Percentiles rank a stretch among this genome's conserved stretches.
Conservation (phyloP, 768 basidiomycete species). For the Tulasnella sp. region DNA sequence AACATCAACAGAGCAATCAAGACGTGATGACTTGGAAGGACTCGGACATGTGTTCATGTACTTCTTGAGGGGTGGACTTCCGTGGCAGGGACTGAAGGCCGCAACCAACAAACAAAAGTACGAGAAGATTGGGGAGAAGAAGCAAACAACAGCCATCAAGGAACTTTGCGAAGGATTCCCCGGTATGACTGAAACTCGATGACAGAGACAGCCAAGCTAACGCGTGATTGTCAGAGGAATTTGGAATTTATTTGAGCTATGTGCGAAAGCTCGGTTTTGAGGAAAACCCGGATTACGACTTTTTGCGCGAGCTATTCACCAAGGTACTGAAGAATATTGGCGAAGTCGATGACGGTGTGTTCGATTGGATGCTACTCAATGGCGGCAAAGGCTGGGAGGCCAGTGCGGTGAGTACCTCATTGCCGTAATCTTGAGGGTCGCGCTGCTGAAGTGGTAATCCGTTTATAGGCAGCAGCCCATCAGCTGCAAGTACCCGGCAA, state of each 20-base stretch:
- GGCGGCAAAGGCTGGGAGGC: conserved; percentile 94
- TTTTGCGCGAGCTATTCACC: conserved; percentile 87
- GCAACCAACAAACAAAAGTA: conserved; percentile 99
- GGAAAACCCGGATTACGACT: conserved; percentile 96
- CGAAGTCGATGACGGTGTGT: conserved; percentile 88
- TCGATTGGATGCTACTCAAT: conserved; percentile 94
- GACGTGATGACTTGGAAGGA: conserved; percentile 94
- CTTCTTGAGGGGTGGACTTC: conserved; percentile 90
- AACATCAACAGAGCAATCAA: conserved; percentile 70
- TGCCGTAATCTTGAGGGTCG: neutral
- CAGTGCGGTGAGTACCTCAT: conserved; percentile 10
- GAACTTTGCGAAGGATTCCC: conserved; percentile 98
- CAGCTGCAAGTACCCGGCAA: conserved; percentile 30
- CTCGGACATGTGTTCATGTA: conserved; percentile 99
- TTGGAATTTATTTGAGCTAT: conserved; percentile 98
- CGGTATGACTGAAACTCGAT: conserved; percentile 47
- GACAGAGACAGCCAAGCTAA: neutral
- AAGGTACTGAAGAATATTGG: conserved; percentile 85
- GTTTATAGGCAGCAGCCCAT: conserved; percentile 27
- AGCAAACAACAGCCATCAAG: conserved; percentile 84
- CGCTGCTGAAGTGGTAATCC: neutral
- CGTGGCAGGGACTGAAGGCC: conserved; percentile 96
- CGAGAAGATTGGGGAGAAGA: conserved; percentile 99
- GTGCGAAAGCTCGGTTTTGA: conserved; percentile 98
- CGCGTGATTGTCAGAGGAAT: conserved; percentile 66